A percentile compares a stretch with the other conserved stretches of the same genome.
Conservation (phyloP, 116 monocot genomes). For the Papilionanthe hybrid region DNA sequence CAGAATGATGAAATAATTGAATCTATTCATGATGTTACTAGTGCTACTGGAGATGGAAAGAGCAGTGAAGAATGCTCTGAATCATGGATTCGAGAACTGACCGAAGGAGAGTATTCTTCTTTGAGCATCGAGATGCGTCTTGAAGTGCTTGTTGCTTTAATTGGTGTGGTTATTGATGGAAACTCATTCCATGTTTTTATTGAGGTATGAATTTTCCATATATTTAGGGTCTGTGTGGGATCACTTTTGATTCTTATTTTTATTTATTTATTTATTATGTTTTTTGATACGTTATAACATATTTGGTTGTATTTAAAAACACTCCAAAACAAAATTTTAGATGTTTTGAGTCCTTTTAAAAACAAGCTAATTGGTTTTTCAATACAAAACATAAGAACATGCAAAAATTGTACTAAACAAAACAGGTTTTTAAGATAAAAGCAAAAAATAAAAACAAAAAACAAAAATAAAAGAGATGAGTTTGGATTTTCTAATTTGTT, state of each 20-base stretch:
- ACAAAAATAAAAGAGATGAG: too few species aligned
- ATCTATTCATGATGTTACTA: slow-evolving; percentile 10
- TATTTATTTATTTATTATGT: too few species aligned
- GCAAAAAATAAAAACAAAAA: too few species aligned
- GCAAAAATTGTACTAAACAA: too few species aligned
- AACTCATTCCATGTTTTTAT: slow-evolving; percentile 29
- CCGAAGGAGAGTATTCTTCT: slow-evolving; percentile 32
- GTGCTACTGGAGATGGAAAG: slow-evolving; percentile 16
- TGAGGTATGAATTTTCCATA: slow-evolving; percentile 27
- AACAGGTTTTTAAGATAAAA: too few species aligned
- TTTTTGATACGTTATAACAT: too few species aligned
- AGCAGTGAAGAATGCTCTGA: slow-evolving; percentile 26
- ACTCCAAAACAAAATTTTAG: too few species aligned
- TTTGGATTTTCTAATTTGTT: not conserved
- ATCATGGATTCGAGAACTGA: slow-evolving; percentile 33
- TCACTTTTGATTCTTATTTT: too few species aligned
- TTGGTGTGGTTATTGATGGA: slow-evolving; percentile 29
- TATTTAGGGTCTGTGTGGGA: not conserved
- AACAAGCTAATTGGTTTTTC: too few species aligned
- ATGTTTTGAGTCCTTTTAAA: too few species aligned
- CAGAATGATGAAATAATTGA: not conserved
- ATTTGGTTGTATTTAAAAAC: too few species aligned
- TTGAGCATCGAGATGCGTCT: slow-evolving; percentile 33
- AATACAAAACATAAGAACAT: too few species aligned
- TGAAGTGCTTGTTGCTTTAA: slow-evolving; percentile 31